Evolutionary conservation across 192 early-diverging fungal species (phyloP).

Genomic region (Blastocladiella britannica): DNA sequence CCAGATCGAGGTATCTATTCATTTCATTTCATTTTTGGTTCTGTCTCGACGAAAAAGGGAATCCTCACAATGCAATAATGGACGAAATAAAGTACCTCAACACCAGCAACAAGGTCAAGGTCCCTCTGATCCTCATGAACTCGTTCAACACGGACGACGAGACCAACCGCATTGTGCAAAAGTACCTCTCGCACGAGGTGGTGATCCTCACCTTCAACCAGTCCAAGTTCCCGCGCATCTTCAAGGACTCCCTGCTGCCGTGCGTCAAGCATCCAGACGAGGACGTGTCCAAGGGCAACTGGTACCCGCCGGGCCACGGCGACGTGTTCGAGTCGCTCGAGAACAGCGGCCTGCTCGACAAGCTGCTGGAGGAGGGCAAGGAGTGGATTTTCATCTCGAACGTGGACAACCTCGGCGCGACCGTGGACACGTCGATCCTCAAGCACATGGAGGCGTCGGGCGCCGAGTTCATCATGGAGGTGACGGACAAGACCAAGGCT

Average conservation of each 20-base stretch:
- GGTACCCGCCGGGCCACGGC: constrained; percentile 96
- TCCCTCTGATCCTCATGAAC: constrained; percentile 98
- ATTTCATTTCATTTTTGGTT: not conserved
- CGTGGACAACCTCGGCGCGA: constrained; percentile 96
- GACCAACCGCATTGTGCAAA: constrained; percentile 93
- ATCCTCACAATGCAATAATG: too few species aligned
- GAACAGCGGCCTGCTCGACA: constrained; percentile 84
- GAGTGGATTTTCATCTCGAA: constrained; percentile 98
- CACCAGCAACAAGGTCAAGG: constrained; percentile 62
- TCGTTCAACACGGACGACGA: constrained; percentile 99
- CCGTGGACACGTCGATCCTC: constrained; percentile 79
- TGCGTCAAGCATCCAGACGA: constrained; percentile 36
- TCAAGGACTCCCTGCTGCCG: constrained; percentile 79
- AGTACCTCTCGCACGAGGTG: constrained; percentile 80
- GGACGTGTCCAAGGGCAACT: constrained; percentile 10
- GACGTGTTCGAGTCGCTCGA: constrained; percentile 88
- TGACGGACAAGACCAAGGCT: constrained; percentile 97
- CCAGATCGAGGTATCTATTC: constrained; percentile 69
- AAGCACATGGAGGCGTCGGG: constrained; percentile 70
- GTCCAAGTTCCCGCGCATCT: constrained; percentile 76
- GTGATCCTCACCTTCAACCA: constrained; percentile 96
- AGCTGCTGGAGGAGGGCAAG: constrained; percentile 81
- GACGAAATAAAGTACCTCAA: constrained; percentile 74
- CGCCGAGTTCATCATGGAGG: constrained; percentile 96
- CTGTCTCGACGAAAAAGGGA: not conserved